Evolutionary conservation across 257 asterid species (phyloP), one percentile per base, ranked within the genome.

Genomic region (Solanum neorickii): DNA sequence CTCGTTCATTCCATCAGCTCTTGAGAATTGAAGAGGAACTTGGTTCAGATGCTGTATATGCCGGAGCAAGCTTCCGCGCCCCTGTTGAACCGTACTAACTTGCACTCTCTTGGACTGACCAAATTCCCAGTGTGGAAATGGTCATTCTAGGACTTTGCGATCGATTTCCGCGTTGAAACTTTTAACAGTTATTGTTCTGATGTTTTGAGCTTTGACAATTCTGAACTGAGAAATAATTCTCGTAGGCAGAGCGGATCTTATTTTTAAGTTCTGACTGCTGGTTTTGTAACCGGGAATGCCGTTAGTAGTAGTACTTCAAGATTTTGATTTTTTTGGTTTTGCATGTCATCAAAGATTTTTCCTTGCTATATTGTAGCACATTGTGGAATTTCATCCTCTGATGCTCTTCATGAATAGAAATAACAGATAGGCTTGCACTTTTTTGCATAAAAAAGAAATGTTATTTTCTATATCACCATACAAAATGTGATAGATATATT

Each of bases 1-100:
- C 37, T 47, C 4, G 1, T 46, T 31, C 23, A 25, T 47, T 29
- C 68, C 18, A 91, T 87, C 96, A 96, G 99, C 89, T 96, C 35
- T 87, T 96, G 94, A 94, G 99, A 90, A 96, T 96, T 52, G 99
- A 95, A 87, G 99, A 96, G 94, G 98, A 96, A 87, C 98, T 96
- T 12, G 99, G 98, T n/a, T 89, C 98, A 21, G 98, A 90, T 42
- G 98, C 98, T n/a, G 92, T 95, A 2, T 96, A 96, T 88, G 99
- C 99, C 14, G 99, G 98, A 90, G 95, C 94, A 85, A 93, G 88
- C 91, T 96, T 94, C 95, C 97, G 98, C 5, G 37, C 92, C 62
- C 98, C 99, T 0, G 99, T 95, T 10, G 96, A 93, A 88, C 99
- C 99, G 86, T 96, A 95, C 89, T 95, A 91, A 46, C 16, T 47